These are phyloP conservation scores for Lactarius hatsudake DNA, from an alignment of 768 basidiomycete genomes.

Conservation along the genomic window DNA sequence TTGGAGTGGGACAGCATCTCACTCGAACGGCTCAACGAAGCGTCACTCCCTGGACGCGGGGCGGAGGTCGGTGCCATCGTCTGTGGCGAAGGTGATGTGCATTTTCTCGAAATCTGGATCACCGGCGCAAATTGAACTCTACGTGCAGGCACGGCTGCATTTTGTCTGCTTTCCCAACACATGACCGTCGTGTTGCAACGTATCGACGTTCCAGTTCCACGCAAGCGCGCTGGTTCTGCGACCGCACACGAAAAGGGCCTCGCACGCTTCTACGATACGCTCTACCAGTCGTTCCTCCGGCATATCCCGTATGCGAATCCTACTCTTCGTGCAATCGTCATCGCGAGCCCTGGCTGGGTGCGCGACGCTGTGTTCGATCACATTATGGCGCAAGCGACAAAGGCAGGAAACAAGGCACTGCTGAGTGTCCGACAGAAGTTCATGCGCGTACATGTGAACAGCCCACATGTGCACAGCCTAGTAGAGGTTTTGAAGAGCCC, in stretches of 20 bases:
- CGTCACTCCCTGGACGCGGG: slow-evolving; percentile 89
- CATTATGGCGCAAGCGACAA: slow-evolving; percentile 76
- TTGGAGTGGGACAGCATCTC: slow-evolving; percentile 94
- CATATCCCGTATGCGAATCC: slow-evolving; percentile 82
- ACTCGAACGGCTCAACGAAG: slow-evolving; percentile 74
- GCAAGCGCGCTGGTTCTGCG: slow-evolving; percentile 80
- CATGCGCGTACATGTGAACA: slow-evolving; percentile 87
- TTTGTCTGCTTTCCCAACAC: slow-evolving; percentile 94
- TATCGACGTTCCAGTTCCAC: slow-evolving; percentile 83
- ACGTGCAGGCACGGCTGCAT: slow-evolving; percentile 69
- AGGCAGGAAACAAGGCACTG: slow-evolving; percentile 80
- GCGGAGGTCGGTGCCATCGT: slow-evolving; percentile 97
- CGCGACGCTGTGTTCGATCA: slow-evolving; percentile 84
- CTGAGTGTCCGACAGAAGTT: slow-evolving; percentile 79
- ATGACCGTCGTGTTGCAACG: slow-evolving; percentile 94
- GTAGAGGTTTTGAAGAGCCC: slow-evolving; percentile 94
- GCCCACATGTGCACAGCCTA: slow-evolving; percentile 92
- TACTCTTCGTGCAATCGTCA: slow-evolving; percentile 82
- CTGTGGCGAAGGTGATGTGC: slow-evolving; percentile 74
- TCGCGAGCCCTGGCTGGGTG: slow-evolving; percentile 97
- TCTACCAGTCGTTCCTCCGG: slow-evolving; percentile 84
- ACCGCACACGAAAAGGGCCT: slow-evolving; percentile 93
- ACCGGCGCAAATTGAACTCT: background rate
- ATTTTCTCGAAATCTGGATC: background rate
- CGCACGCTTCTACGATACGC: slow-evolving; percentile 72